Conservation (phyloP, 73 alveolate species). For the Breviolum minutum region DNA sequence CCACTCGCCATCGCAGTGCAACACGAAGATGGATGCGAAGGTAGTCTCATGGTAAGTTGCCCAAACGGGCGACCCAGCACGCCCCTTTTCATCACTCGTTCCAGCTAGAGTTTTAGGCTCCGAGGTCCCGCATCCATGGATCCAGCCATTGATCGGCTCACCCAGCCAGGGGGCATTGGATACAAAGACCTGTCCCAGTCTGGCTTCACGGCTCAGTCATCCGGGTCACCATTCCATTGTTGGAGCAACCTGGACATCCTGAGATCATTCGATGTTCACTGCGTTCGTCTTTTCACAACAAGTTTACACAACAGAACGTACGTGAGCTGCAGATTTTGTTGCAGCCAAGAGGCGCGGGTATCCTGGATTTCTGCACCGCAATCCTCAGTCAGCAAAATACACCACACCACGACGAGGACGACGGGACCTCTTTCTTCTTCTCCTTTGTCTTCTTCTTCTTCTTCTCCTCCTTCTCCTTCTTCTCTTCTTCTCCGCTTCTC, state of each 20-base stretch:
- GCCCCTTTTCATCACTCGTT: too few relatives aligned
- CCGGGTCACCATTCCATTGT: conserved; percentile 24
- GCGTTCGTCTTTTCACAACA: not conserved
- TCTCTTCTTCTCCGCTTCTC: too few relatives aligned
- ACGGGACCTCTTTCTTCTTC: not conserved
- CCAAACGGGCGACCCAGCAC: too few relatives aligned
- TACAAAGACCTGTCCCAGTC: not conserved
- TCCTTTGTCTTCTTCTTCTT: not conserved
- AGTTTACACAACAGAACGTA: not conserved
- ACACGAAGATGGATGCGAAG: too few relatives aligned
- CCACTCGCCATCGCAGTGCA: too few relatives aligned
- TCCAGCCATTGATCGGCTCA: too few relatives aligned
- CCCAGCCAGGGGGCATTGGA: not conserved
- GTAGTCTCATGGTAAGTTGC: too few relatives aligned
- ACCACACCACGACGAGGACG: not conserved
- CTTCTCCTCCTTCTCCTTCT: too few relatives aligned
- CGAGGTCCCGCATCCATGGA: too few relatives aligned
- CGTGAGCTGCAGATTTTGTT: not conserved
- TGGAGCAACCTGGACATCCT: conserved; percentile 72
- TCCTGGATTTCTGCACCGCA: conserved; percentile 48
- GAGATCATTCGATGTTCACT: not conserved
- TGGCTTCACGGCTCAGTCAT: not conserved
- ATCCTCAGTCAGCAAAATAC: not conserved
- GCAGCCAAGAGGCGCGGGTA: conserved; percentile 62
- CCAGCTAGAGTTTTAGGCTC: too few relatives aligned